Evolutionary conservation across 2,329 filamentous ascomycete genomes (phyloP).

Genomic region (Lachnellula subtilissima): DNA sequence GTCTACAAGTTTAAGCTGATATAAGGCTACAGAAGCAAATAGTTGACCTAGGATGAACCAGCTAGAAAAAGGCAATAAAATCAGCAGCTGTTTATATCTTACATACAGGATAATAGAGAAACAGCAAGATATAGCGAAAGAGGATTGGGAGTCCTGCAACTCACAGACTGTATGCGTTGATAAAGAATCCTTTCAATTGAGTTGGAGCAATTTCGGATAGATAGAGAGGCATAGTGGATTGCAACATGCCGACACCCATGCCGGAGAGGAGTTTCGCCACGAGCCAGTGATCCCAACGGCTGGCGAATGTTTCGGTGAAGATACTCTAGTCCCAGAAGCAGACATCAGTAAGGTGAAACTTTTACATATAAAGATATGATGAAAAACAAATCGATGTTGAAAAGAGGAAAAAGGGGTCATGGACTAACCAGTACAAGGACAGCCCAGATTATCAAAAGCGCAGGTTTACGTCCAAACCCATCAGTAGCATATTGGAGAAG

Average conservation of each 20-base stretch:
- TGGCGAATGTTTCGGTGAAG: slow-evolving; percentile 17
- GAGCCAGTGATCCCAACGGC: slow-evolving; percentile 16
- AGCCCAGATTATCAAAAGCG: slow-evolving; percentile 32
- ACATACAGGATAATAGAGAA: slow-evolving; percentile 7
- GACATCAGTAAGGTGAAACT: too few species aligned
- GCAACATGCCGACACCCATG: slow-evolving; percentile 19
- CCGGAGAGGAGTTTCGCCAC: slow-evolving; percentile 21
- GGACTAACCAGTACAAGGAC: slow-evolving; percentile 25
- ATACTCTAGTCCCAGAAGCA: slow-evolving; percentile 8
- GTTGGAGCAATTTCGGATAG: slow-evolving; percentile 20
- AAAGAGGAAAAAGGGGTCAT: too few species aligned
- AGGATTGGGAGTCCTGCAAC: neutral
- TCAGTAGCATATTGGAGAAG: slow-evolving; percentile 23
- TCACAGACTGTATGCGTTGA: slow-evolving; percentile 19
- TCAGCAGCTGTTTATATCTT: neutral
- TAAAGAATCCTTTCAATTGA: slow-evolving; percentile 15
- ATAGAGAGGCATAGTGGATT: slow-evolving; percentile 21
- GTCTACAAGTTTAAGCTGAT: slow-evolving; percentile 30
- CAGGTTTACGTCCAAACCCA: slow-evolving; percentile 31
- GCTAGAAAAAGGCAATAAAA: neutral
- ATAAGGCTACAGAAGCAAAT: slow-evolving; percentile 38
- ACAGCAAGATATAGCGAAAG: neutral
- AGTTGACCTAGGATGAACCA: slow-evolving; percentile 43
- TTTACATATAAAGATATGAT: too few species aligned
- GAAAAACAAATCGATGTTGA: too few species aligned